phyloP scores from a whole-genome alignment of 257 asterid species.

The Solanum habrochaites region DNA sequence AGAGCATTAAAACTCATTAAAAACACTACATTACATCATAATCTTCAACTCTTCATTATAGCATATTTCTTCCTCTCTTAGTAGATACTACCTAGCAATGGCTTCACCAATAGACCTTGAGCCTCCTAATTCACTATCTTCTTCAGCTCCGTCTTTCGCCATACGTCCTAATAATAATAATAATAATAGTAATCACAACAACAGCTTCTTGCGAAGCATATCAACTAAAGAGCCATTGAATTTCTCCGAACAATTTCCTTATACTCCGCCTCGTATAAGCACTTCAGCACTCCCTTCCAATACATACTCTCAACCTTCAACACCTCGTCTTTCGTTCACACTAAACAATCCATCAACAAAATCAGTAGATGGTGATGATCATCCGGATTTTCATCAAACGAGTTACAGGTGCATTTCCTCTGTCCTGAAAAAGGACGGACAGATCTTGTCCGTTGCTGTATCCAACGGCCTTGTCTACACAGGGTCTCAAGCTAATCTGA shows the following conservation, averaged over 20 bases:
- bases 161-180: slow-evolving; percentile 24
- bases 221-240: slow-evolving; percentile 51
- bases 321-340: slow-evolving; percentile 47
- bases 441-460: slow-evolving; percentile 54
- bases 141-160: slow-evolving; percentile 26
- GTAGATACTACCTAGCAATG: background rate
- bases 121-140: slow-evolving; percentile 20
- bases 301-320: slow-evolving; percentile 41
- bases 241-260: slow-evolving; percentile 9
- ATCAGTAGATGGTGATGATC: background rate
- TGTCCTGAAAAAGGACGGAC: slow-evolving; percentile 86
- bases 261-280: slow-evolving; percentile 33
- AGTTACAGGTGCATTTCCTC: slow-evolving; percentile 72
- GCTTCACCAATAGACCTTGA: slow-evolving; percentile 3
- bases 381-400: slow-evolving; percentile 17
- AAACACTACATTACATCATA: background rate
- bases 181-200: background rate
- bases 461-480: slow-evolving; percentile 65
- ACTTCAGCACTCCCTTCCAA: slow-evolving; percentile 11
- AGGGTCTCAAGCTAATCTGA: slow-evolving; percentile 48
- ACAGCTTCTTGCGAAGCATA: slow-evolving; percentile 41
- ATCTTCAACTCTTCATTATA: background rate
- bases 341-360: slow-evolving; percentile 14
- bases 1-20: background rate
- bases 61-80: background rate